Evolutionary conservation across 192 early-diverging fungal genomes (phyloP).

Genomic region (Chytriomyces confervae): DNA sequence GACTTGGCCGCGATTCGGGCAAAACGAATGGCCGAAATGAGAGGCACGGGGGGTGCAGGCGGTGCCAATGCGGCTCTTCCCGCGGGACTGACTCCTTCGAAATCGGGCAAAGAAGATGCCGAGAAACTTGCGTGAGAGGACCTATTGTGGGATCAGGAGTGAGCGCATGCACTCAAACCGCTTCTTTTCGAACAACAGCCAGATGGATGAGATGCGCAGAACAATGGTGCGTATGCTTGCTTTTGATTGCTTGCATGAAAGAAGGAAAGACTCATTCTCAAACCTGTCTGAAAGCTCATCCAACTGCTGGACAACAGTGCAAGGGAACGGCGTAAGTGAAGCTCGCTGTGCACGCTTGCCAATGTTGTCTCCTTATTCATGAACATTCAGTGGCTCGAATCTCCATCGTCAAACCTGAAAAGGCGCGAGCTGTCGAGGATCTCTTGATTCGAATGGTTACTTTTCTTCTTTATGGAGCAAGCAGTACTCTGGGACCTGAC

Average conservation of each 20-base stretch:
- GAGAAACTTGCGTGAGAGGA: constrained; percentile 68
- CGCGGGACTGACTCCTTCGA: constrained; percentile 49
- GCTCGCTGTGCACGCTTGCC: not conserved
- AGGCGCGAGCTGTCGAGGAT: constrained; percentile 87
- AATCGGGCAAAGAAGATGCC: constrained; percentile 66
- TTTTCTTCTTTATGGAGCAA: not conserved
- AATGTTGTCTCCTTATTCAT: not conserved
- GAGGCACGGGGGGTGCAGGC: constrained; percentile 43
- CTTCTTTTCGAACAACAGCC: constrained; percentile 49
- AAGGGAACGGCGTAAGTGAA: constrained; percentile 74
- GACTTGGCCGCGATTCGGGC: constrained; percentile 80
- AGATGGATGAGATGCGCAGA: constrained; percentile 85
- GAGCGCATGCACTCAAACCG: not conserved
- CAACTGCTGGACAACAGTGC: constrained; percentile 85
- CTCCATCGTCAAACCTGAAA: constrained; percentile 87
- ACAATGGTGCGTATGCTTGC: constrained; percentile 61
- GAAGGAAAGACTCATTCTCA: not conserved
- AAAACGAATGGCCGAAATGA: constrained; percentile 68
- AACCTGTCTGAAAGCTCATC: constrained; percentile 57
- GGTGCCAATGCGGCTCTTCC: constrained; percentile 40
- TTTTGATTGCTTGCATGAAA: not conserved
- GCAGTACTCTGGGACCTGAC: not conserved
- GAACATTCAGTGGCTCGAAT: constrained; percentile 76
- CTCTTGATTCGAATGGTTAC: constrained; percentile 83
- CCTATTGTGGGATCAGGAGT: not conserved